Evolutionary conservation across 2,329 filamentous ascomycete genomes (phyloP), one percentile per base, ranked within the genome.

Genomic region (Colletotrichum filicis): DNA sequence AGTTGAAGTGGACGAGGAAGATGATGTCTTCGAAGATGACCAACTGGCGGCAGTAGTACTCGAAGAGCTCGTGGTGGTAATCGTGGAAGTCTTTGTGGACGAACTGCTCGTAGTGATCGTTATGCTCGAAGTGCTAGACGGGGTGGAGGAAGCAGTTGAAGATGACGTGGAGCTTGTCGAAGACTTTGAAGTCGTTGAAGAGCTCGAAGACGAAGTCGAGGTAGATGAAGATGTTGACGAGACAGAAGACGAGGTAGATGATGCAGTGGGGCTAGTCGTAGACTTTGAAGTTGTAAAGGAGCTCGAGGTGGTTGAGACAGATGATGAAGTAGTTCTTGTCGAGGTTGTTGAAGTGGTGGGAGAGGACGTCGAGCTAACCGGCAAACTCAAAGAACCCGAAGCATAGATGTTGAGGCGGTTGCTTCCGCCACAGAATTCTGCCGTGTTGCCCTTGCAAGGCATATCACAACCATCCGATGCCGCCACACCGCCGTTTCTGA

Each of bases 401-500:
- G 79, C 77, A 77, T 82, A 83, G 11, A 83, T 77, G 72, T 79
- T 79, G 16, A 82, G 77, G 24, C 80, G 77, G 71, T 78, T 77
- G 60, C 77, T 74, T 3, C 76, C 80, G 65, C 80, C 81, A 74
- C 81, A 83, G 76, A 77, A 81, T 63, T 81, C 73, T 57, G 74
- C 77, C 8, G 69, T 55, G 67, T 82, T 75, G 60, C 82, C 82
- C 11, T 63, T 74, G 74, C 82, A 83, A 8, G 74, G 56, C 79
- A 82, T 80, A 74, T 75, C 76, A 73, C 81, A 83, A 26, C 35
- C 56, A 8, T 83, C 80, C 9, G 74, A 73, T 14, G 79, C 61
- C n/a, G 76, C 75, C 26, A 69, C 61, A 73, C 77, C 80, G 66
- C 74, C 76, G 5, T 69, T 64, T 26, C 76, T 75, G 8, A 83